These are phyloP conservation scores for Pholiota microspora DNA, from an alignment of 768 basidiomycete species.

Conservation along the genomic window DNA sequence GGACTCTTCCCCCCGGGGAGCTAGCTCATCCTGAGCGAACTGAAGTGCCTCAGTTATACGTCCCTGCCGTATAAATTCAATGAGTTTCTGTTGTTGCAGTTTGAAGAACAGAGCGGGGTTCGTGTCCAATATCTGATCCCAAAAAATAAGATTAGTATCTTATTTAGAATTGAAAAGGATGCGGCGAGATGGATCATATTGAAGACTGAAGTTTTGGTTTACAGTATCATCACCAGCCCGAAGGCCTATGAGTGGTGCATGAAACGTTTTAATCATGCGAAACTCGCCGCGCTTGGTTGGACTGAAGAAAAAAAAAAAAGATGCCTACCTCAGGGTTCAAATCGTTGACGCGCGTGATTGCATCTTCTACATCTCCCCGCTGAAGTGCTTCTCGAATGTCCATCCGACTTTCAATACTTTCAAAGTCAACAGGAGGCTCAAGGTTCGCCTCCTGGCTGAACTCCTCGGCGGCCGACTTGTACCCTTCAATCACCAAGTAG, in stretches of 20 bases:
- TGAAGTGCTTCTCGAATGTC: conserved; percentile 92
- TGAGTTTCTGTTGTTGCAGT: conserved; percentile 92
- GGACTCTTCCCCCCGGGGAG: conserved; percentile 92
- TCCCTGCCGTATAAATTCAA: conserved; percentile 89
- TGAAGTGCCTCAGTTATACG: conserved; percentile 75
- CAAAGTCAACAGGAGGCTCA: conserved; percentile 76
- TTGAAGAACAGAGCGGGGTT: conserved; percentile 94
- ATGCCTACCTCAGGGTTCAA: conserved; percentile 86
- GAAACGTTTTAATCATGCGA: conserved; percentile 84
- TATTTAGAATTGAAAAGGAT: conserved; percentile 5
- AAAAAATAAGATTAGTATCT: conserved; percentile 20
- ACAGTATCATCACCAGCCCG: conserved; percentile 81
- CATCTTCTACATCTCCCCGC: conserved; percentile 91
- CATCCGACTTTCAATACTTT: conserved; percentile 92
- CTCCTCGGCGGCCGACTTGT: conserved; percentile 93
- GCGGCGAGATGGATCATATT: conserved; percentile 65
- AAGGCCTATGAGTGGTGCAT: conserved; percentile 97
- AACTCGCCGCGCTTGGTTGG: conserved; percentile 13
- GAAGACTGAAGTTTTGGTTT: conserved; percentile 93
- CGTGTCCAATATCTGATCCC: conserved; percentile 85
- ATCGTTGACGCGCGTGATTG: conserved; percentile 94
- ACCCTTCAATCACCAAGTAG: conserved; percentile 96
- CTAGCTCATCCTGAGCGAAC: conserved; percentile 93
- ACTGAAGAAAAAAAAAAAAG: too few relatives aligned
- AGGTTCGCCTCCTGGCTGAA: conserved; percentile 89